Conservation (phyloP, 306 rosid species). For the Mucuna pruriens region DNA sequence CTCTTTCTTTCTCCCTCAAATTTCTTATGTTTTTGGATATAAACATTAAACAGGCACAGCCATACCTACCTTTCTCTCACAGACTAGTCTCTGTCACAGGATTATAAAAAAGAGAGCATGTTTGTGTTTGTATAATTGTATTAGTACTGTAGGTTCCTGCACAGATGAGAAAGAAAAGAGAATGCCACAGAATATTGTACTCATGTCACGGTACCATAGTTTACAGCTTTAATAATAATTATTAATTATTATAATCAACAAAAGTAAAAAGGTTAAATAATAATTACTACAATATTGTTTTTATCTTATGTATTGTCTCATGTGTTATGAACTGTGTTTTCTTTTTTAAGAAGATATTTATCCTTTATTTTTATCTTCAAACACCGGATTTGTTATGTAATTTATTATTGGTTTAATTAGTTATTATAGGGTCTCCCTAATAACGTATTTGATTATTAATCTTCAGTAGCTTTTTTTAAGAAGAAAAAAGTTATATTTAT, state of each 20-base stretch:
- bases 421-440: too few relatives aligned
- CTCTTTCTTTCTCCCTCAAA: conserved; percentile 37
- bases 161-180: conserved; percentile 26
- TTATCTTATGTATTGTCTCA: too few relatives aligned
- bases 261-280: neutral
- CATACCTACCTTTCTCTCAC: conserved; percentile 39
- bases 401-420: too few relatives aligned
- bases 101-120: conserved; percentile 38
- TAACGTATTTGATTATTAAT: too few relatives aligned
- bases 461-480: too few relatives aligned
- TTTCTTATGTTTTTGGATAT: conserved; percentile 21
- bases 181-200: conserved; percentile 43
- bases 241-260: neutral
- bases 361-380: too few relatives aligned
- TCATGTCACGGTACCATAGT: conserved; percentile 22
- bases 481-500: too few relatives aligned
- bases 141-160: conserved; percentile 28
- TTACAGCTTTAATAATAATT: conserved; percentile 9
- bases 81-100: conserved; percentile 56
- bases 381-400: too few relatives aligned
- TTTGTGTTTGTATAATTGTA: conserved; percentile 19
- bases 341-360: too few relatives aligned
- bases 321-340: too few relatives aligned
- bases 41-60: neutral
- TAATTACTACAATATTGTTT: neutral